Percentiles rank a stretch among this genome's conserved stretches.
phyloP scores from a whole-genome alignment of 2,329 filamentous ascomycete species.

The Aspergillus tamarii region DNA sequence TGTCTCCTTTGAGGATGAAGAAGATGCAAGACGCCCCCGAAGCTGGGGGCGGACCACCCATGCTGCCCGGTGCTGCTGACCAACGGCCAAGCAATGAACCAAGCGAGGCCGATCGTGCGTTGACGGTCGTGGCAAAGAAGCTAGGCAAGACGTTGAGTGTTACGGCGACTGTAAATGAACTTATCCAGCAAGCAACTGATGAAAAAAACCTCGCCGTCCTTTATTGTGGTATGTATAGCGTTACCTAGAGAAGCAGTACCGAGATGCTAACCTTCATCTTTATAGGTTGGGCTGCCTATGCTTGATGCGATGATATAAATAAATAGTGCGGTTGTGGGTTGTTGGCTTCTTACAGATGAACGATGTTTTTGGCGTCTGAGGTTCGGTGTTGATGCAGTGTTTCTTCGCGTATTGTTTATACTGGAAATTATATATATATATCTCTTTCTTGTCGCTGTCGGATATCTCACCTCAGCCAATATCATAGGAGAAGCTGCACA shows the following conservation, averaged over 20 bases:
- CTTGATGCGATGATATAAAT: slow-evolving; percentile 22
- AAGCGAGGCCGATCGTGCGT: slow-evolving; percentile 84
- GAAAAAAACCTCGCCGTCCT: slow-evolving; percentile 89
- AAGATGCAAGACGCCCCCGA: slow-evolving; percentile 65
- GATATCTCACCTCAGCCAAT: not conserved
- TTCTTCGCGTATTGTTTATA: not conserved
- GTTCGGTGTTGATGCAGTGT: not conserved
- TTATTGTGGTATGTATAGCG: slow-evolving; percentile 68
- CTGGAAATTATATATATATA: not conserved
- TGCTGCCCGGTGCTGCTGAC: slow-evolving; percentile 32
- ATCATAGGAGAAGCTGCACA: no score
- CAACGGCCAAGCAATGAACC: slow-evolving; percentile 57
- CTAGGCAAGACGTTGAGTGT: slow-evolving; percentile 91
- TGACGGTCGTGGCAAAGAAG: slow-evolving; percentile 95
- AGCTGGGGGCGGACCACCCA: slow-evolving; percentile 42
- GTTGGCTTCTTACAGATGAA: not conserved
- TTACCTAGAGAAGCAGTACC: not conserved
- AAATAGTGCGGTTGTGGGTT: not conserved
- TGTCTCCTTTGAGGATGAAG: slow-evolving; percentile 70
- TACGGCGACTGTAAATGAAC: slow-evolving; percentile 90
- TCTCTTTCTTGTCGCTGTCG: not conserved
- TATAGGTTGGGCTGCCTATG: slow-evolving; percentile 57
- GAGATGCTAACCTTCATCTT: slow-evolving; percentile 16
- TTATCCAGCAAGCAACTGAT: slow-evolving; percentile 95
- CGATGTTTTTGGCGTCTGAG: not conserved